Evolutionary conservation across 148 eudicot genomes (phyloP).

Genomic region (Rhododendron ferrugineum): DNA sequence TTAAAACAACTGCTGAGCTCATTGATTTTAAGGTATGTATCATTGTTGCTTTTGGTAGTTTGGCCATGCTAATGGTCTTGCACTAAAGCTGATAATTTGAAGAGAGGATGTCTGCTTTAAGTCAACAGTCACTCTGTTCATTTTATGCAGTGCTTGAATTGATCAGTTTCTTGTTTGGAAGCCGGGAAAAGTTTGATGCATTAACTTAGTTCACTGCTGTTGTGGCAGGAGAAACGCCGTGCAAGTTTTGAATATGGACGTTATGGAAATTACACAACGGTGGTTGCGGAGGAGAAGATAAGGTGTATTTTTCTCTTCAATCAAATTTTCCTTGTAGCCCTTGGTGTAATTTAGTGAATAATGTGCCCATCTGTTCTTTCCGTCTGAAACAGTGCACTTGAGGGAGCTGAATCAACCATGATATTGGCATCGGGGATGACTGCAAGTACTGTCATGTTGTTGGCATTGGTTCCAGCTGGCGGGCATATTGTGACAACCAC

Average conservation of each 20-base stretch:
- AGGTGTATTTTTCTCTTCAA: constrained; percentile 37
- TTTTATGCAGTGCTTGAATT: not conserved
- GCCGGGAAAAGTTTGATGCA: not conserved
- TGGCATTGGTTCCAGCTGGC: constrained; percentile 88
- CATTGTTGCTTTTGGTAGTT: not conserved
- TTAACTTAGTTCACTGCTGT: not conserved
- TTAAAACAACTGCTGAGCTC: constrained; percentile 75
- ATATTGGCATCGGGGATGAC: constrained; percentile 90
- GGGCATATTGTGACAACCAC: constrained; percentile 88
- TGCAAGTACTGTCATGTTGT: constrained; percentile 67
- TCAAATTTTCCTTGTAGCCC: not conserved
- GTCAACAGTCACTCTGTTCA: not conserved
- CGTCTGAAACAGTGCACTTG: constrained; percentile 59
- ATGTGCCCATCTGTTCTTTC: not conserved
- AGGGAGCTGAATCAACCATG: constrained; percentile 87
- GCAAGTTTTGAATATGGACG: constrained; percentile 86
- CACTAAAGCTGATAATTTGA: not conserved
- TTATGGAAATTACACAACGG: constrained; percentile 74
- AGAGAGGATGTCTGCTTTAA: not conserved
- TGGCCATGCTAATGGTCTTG: not conserved
- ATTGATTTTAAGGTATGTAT: constrained; percentile 76
- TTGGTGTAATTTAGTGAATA: not conserved
- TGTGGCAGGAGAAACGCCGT: constrained; percentile 57
- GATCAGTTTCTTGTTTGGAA: not conserved
- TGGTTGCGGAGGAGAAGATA: constrained; percentile 67